Evolutionary conservation across 306 rosid genomes (phyloP).

Genomic region (Lathyrus oleraceus): DNA sequence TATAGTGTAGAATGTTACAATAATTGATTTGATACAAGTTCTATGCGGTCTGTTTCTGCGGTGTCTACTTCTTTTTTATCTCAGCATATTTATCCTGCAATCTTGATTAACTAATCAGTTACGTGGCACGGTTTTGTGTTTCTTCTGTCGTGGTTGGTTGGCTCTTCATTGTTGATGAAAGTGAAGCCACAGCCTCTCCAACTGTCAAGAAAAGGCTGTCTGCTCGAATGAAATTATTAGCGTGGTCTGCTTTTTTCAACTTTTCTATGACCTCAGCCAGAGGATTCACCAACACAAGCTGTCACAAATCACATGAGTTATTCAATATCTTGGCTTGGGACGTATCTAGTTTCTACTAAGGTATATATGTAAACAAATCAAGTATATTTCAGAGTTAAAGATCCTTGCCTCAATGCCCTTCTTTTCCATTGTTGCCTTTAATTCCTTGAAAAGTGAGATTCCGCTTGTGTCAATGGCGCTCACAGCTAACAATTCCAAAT

Average conservation of each 20-base stretch:
- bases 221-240: slow-evolving; percentile 45
- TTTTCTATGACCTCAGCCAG: slow-evolving; percentile 86
- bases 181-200: slow-evolving; percentile 81
- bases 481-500: slow-evolving; percentile 61
- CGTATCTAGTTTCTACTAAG: too few species aligned
- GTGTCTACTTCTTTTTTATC: background rate
- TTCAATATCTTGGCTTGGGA: background rate
- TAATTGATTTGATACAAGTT: background rate
- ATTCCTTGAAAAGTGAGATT: slow-evolving; percentile 64
- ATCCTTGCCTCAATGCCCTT: slow-evolving; percentile 73
- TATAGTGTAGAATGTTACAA: background rate
- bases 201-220: slow-evolving; percentile 73
- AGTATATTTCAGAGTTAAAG: background rate
- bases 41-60: slow-evolving; percentile 1
- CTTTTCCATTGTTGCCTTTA: slow-evolving; percentile 61
- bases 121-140: slow-evolving; percentile 32
- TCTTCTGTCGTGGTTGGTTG: slow-evolving; percentile 43
- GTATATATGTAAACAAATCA: background rate
- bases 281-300: slow-evolving; percentile 94
- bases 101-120: slow-evolving; percentile 17
- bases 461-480: slow-evolving; percentile 92
- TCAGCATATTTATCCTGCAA: slow-evolving; percentile 22
- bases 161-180: slow-evolving; percentile 58
- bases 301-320: slow-evolving; percentile 34
- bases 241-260: slow-evolving; percentile 63